These are phyloP conservation scores for Hypoxylon sp. DNA, from an alignment of 2,329 filamentous ascomycete species.

Conservation along the genomic window DNA sequence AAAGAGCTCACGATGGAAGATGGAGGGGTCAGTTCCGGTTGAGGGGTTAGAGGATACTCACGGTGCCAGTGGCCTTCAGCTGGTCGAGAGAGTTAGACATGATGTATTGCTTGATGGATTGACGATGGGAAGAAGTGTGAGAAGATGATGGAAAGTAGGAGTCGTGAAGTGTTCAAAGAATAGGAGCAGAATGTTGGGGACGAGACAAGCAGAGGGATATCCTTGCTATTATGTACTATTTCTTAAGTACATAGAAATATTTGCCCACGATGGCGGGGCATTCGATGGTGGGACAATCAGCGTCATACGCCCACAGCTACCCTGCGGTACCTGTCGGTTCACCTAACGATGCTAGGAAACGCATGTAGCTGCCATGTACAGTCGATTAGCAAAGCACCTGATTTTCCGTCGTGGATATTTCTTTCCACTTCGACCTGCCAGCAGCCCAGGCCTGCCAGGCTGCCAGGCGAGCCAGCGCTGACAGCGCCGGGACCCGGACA, in stretches of 20 bases:
- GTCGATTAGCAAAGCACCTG: conserved; percentile 28
- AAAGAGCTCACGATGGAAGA: conserved; percentile 39
- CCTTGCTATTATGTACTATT: conserved; percentile 22
- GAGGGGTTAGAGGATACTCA: conserved; percentile 62
- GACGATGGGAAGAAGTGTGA: not conserved
- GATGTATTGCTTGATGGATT: conserved; percentile 32
- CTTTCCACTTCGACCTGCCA: conserved; percentile 26
- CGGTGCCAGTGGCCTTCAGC: conserved; percentile 95
- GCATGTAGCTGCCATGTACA: conserved; percentile 22
- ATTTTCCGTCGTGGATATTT: conserved; percentile 25
- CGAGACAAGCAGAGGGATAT: conserved; percentile 5
- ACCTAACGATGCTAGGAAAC: not conserved
- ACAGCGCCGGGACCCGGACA: not conserved
- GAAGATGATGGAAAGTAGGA: not conserved
- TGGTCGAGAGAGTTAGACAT: conserved; percentile 95
- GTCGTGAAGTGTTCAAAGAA: not conserved
- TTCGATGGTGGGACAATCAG: conserved; percentile 18
- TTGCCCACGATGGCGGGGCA: conserved; percentile 34
- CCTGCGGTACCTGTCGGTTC: conserved; percentile 11
- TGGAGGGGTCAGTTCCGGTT: conserved; percentile 41
- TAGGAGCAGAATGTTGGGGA: conserved; percentile 20
- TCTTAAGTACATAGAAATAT: conserved; percentile 11
- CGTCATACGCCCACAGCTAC: conserved; percentile 32
- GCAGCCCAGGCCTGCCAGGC: not conserved
- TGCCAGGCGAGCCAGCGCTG: not conserved